Base-by-base conservation (phyloP, 139 green algal species). In the Chlamydomonas sphaeroides region DNA sequence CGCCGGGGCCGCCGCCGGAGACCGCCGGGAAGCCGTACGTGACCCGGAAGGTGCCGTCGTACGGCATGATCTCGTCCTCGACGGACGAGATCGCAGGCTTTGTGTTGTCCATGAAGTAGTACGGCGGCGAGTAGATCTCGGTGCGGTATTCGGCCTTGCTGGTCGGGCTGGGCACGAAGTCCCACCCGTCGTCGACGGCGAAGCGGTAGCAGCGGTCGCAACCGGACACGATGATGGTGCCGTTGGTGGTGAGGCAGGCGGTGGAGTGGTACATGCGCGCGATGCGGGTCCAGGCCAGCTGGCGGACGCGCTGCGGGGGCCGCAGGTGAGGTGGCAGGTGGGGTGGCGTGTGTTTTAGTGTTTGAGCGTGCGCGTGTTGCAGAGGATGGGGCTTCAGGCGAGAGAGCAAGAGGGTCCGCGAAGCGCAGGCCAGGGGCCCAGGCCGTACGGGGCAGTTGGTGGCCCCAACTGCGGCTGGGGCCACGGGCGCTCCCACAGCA, bases 101-200 rank as follows among this genome's bases (percentile, higher is more conserved):
- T 5, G 49, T 33, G 18, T 57, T 26, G 18, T 65, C 76, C 32
- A 66, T 41, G 45, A 66, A 83, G 14, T 74, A 65, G 62, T 66
- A 83, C n/a, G 76, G 62, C n/a, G 85, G 85, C 35, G 79, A 80
- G 68, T 85, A 87, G 75, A 87, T 84, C 85, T 89, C 85, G 2
- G 70, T 62, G 32, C 85, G 85, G 75, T 89, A 89, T 68, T 89
- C 85, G 28, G 76, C 61, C 62, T 85, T 81, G 21, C 38, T 42
- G 33, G 63, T 33, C 14, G 61, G 38, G 4, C 45, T 61, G 8
- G 45, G 59, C 5, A 49, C 1, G 35, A 36, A 68, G 21, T 48
- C 39, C 39, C 59, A 80, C 38, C 73, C 57, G 21, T 26, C 36
- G 33, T 26, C 26, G 25, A 62, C 72, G 5, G 0, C 20, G 65